Conservation (phyloP, 2,329 filamentous ascomycete genomes). For the Coniochaeta sp. region DNA sequence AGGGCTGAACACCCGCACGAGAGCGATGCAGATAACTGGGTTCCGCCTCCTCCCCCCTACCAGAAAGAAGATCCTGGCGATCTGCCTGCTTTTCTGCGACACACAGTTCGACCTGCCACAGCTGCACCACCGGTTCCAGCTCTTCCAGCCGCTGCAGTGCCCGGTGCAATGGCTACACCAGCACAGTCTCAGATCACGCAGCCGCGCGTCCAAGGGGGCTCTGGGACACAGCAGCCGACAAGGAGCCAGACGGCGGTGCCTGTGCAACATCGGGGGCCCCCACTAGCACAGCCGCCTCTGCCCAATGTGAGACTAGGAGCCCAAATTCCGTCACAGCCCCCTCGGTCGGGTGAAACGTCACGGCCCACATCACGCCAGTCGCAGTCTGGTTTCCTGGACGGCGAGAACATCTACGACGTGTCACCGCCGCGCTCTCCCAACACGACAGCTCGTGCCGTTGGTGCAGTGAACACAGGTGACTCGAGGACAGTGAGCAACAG, state of each 20-base stretch:
- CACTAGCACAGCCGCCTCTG: constrained; percentile 7
- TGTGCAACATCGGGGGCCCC: constrained; percentile 3
- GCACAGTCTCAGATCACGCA: not conserved
- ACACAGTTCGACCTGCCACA: constrained; percentile 19
- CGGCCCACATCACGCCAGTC: constrained; percentile 12
- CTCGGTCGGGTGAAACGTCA: not conserved
- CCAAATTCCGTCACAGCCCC: not conserved
- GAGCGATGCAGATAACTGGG: constrained; percentile 84
- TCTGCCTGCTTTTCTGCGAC: constrained; percentile 47
- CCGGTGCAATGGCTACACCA: constrained; percentile 3
- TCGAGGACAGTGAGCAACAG: constrained; percentile 9
- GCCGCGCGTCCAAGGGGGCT: constrained; percentile 1
- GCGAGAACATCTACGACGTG: constrained; percentile 37
- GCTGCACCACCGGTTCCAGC: constrained; percentile 14
- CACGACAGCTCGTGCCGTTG: constrained; percentile 7
- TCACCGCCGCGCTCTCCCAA: constrained; percentile 36
- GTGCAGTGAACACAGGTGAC: constrained; percentile 8
- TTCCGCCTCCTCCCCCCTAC: constrained; percentile 77
- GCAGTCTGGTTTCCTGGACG: constrained; percentile 13
- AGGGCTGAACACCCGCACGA: constrained; percentile 71
- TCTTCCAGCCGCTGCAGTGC: constrained; percentile 7
- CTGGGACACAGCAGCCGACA: constrained; percentile 13
- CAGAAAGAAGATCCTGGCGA: constrained; percentile 55
- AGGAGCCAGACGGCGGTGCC: constrained; percentile 14
- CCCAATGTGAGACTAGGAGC: not conserved